phyloP scores from a whole-genome alignment of 108 stramenopile genomes.

The Skeletonema marinoi region DNA sequence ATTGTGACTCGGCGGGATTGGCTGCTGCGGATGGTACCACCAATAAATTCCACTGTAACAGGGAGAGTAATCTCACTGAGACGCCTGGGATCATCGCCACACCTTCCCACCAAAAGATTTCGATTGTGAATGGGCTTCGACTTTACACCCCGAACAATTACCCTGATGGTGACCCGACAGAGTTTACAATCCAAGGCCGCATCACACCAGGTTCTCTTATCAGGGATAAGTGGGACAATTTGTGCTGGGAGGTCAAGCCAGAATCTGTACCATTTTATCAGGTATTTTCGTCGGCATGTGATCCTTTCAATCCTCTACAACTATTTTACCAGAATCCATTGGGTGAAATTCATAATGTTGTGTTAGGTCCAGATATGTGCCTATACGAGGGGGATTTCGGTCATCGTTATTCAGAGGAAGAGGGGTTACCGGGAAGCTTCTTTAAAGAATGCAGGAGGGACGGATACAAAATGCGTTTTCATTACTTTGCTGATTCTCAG shows the following conservation, averaged over 20 bases:
- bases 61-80: not conserved
- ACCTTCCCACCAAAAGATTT: not conserved
- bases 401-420: no score
- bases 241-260: slow-evolving; percentile 6
- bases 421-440: no score
- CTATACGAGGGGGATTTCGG: no score
- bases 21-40: not conserved
- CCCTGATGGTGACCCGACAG: slow-evolving; percentile 8
- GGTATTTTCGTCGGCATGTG: not conserved
- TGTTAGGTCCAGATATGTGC: not conserved
- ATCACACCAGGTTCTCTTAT: not conserved
- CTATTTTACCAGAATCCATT: not conserved
- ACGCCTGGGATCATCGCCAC: not conserved
- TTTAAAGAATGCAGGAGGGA: no score
- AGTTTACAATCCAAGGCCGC: slow-evolving; percentile 8
- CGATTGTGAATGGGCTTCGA: slow-evolving; percentile 15
- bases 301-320: not conserved
- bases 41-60: not conserved
- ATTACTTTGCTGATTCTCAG: not conserved
- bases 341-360: not conserved
- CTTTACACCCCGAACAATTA: slow-evolving; percentile 10
- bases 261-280: no score
- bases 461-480: no score
- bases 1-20: not conserved
- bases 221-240: not conserved